Conservation (phyloP, 768 basidiomycete genomes). For the Calocera cornea region DNA sequence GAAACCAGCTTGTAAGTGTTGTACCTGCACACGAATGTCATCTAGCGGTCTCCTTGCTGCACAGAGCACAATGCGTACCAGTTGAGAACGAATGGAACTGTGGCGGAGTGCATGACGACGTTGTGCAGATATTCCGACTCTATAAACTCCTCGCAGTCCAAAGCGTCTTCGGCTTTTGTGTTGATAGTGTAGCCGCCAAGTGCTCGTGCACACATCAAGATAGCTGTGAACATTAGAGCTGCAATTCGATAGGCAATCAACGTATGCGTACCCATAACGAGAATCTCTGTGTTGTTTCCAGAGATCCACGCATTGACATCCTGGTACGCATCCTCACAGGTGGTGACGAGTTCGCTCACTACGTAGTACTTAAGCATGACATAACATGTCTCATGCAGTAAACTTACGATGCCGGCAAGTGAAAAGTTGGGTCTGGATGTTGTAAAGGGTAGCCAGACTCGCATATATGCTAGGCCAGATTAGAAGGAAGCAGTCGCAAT, state of each 20-base stretch:
- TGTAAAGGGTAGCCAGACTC: conserved; percentile 44
- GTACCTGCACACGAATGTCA: conserved; percentile 32
- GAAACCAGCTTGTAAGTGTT: conserved; percentile 57
- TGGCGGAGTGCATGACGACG: conserved; percentile 34
- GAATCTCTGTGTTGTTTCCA: conserved; percentile 37
- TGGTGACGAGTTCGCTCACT: conserved; percentile 4
- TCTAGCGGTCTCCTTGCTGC: not conserved
- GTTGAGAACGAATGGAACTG: conserved; percentile 40
- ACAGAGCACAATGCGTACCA: conserved; percentile 26
- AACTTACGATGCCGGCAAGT: conserved; percentile 34
- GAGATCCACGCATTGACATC: conserved; percentile 33
- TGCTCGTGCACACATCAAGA: conserved; percentile 51
- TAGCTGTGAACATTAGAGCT: conserved; percentile 24
- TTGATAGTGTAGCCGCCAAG: conserved; percentile 47
- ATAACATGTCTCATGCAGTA: too few species aligned
- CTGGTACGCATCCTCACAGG: conserved; percentile 9
- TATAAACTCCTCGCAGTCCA: conserved; percentile 46
- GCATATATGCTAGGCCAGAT: conserved; percentile 40
- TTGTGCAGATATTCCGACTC: conserved; percentile 41
- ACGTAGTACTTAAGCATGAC: not conserved
- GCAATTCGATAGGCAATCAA: not conserved
- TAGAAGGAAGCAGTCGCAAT: conserved; percentile 1
- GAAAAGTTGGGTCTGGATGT: conserved; percentile 38
- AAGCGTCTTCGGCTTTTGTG: conserved; percentile 36
- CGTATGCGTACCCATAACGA: conserved; percentile 37